Conservation (phyloP, 2,329 filamentous ascomycete species). For the Diaporthe citrichinensis region DNA sequence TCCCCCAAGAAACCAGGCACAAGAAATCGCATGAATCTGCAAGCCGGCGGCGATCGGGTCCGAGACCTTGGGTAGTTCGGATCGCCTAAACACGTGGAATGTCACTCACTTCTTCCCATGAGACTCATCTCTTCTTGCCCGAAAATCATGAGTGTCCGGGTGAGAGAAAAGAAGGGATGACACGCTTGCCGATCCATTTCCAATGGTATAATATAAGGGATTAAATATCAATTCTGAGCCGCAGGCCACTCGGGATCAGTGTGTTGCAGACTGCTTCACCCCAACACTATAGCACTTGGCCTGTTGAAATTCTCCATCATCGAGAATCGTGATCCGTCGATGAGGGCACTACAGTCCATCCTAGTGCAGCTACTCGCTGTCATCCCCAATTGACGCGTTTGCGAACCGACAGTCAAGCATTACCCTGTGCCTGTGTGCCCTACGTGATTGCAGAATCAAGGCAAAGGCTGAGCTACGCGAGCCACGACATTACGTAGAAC, state of each 20-base stretch:
- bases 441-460: background rate
- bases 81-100: constrained; percentile 6
- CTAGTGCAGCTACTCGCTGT: background rate
- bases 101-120: background rate
- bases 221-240: background rate
- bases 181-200: background rate
- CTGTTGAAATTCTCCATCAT: background rate
- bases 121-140: background rate
- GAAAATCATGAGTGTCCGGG: background rate
- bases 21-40: constrained; percentile 20
- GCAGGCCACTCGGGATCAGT: background rate
- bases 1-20: background rate
- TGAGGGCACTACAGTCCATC: background rate
- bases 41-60: constrained; percentile 20
- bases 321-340: background rate
- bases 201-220: background rate
- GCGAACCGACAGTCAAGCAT: background rate
- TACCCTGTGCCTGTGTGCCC: background rate
- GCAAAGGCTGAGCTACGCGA: constrained; percentile 31
- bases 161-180: background rate
- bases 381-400: background rate
- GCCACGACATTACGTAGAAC: constrained; percentile 36
- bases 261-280: background rate
- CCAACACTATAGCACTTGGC: background rate
- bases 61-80: background rate